Evolutionary conservation across 805 yeast genomes (phyloP).

Genomic region (Ogataea nakhonphanomensis): DNA sequence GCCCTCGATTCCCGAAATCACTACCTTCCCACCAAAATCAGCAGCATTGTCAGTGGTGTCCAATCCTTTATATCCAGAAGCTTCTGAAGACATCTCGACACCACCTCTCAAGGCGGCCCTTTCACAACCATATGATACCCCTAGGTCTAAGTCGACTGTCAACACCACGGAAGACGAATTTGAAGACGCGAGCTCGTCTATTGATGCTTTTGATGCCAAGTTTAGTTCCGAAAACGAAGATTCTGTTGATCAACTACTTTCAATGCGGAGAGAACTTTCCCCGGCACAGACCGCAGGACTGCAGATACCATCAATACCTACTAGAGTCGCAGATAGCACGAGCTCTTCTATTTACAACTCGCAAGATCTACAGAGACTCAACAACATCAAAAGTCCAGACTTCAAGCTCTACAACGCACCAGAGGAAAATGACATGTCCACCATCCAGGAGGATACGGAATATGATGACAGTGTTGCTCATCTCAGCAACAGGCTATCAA

Average conservation of each 20-base stretch:
- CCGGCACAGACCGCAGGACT: slow-evolving; percentile 15
- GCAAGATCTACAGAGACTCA: slow-evolving; percentile 22
- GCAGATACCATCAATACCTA: slow-evolving; percentile 9
- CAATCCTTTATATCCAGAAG: too few species aligned
- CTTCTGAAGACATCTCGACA: not conserved
- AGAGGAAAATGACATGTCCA: slow-evolving; percentile 29
- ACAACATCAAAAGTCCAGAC: slow-evolving; percentile 33
- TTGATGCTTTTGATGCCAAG: slow-evolving; percentile 25
- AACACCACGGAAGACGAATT: slow-evolving; percentile 12
- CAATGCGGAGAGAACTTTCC: slow-evolving; percentile 27
- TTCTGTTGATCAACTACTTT: slow-evolving; percentile 25
- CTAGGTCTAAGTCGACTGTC: slow-evolving; percentile 5
- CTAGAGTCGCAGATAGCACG: slow-evolving; percentile 5
- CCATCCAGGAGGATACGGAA: slow-evolving; percentile 35
- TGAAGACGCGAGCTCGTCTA: slow-evolving; percentile 24
- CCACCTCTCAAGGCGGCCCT: not conserved
- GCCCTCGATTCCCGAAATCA: not conserved
- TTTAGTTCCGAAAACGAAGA: slow-evolving; percentile 21
- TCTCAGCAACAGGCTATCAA: slow-evolving; percentile 18
- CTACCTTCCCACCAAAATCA: not conserved
- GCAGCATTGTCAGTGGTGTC: too few species aligned
- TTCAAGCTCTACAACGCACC: slow-evolving; percentile 28
- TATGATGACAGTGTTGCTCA: slow-evolving; percentile 20
- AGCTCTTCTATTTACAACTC: slow-evolving; percentile 18
- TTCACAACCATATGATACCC: not conserved